Percentiles rank a stretch among this genome's conserved stretches.
Conservation (phyloP, 306 rosid species). For the Hippophae rhamnoides region DNA sequence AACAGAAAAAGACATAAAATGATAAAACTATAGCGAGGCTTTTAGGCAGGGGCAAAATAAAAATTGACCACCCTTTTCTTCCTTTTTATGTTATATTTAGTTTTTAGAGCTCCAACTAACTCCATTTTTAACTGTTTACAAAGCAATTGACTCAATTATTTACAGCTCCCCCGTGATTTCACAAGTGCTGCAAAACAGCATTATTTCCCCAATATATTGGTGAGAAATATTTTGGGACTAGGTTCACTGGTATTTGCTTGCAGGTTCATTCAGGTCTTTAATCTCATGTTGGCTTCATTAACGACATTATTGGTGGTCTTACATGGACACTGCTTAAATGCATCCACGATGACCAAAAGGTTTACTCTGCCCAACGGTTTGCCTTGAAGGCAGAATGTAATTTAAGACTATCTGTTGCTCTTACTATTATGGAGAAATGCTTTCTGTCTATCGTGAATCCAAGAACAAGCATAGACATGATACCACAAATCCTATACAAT, state of each 20-base stretch:
- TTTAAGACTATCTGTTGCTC: constrained; percentile 83
- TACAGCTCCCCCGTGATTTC: constrained; percentile 1
- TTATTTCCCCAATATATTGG: neutral
- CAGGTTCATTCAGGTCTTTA: constrained; percentile 80
- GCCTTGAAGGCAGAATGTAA: constrained; percentile 92
- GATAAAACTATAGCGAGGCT: too few relatives aligned
- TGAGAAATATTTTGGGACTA: constrained; percentile 13
- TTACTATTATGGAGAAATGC: constrained; percentile 93
- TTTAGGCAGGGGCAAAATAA: too few relatives aligned
- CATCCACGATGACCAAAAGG: constrained; percentile 80
- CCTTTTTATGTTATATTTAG: too few relatives aligned
- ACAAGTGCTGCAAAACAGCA: constrained; percentile 8
- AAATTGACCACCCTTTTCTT: too few relatives aligned
- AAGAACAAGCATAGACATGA: constrained; percentile 95
- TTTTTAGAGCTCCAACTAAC: too few relatives aligned
- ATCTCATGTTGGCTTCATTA: constrained; percentile 58
- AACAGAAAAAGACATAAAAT: too few relatives aligned
- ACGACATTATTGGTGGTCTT: constrained; percentile 47
- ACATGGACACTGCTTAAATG: constrained; percentile 84
- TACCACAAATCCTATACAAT: constrained; percentile 82
- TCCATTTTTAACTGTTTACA: too few relatives aligned
- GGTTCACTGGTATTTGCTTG: constrained; percentile 19
- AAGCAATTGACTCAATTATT: too few relatives aligned
- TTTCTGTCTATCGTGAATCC: constrained; percentile 91
- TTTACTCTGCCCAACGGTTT: constrained; percentile 76